Base-by-base conservation (phyloP, 805 yeast species). In the Candida nemodendra region DNA sequence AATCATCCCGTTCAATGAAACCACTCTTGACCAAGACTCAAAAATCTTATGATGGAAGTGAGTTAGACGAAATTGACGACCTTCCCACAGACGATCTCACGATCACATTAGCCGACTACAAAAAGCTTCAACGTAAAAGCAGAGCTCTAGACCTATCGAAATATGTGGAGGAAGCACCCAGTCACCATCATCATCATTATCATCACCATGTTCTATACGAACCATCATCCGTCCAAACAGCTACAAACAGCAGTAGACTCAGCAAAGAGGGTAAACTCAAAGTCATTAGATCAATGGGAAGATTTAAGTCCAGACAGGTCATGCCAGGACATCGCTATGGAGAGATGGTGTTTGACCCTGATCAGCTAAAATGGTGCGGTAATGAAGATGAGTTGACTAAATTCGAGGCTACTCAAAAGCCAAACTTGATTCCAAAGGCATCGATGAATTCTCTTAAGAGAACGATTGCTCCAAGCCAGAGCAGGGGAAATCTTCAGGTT, bases 281-380 rank as follows among this genome's bases (percentile, higher is more conserved):
- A 36, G 43, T 56, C 23, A 61, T 61, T 8, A 42, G 57, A 18
- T 51, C 61, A 0, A 40, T 61, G 41, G 60, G 59, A 4, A 54
- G 46, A 22, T 50, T 45, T 16, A 47, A 46, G 28, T 38, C 54
- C 3, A 50, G 48, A 30, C 56, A 57, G 34, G 53, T 51, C 5
- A 39, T 56, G 28, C 54, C 57, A 4, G 64, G 58, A 2, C 64
- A 59, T 35, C 37, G 57, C 16, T 58, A 54, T 31, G 66, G 67
- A 4, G 64, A 64, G 26, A 78, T 81, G 80, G 65, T 63, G 32
- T 81, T 67, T 50, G 79, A 81, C 46, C 71, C 80, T 1, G 57
- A 58, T 12, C 63, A 68, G 32, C 65, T 66, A 47, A 62, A 64
- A 30, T 81, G 87, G 88, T 81, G 76, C 48, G 86, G 86, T 4